Percentiles rank a stretch among this genome's conserved stretches.
Evolutionary conservation across 2,329 filamentous ascomycete genomes (phyloP).

Genomic region (Calonectria naviculata): DNA sequence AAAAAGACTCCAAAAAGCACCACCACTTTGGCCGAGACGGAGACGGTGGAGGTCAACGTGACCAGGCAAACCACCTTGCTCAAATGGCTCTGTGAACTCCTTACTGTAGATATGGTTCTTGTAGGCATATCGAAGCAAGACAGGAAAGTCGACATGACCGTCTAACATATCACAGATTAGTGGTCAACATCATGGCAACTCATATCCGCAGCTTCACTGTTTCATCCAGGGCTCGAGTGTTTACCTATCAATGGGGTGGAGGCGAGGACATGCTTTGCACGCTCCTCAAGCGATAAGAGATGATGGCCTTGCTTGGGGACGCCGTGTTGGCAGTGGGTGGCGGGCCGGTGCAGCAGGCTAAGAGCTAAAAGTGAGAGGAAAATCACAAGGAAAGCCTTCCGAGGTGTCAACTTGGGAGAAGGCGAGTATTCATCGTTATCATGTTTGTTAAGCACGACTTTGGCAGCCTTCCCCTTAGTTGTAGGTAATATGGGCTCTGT

Average conservation of each 20-base stretch:
- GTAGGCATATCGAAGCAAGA: conserved; percentile 73
- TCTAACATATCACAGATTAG: conserved; percentile 61
- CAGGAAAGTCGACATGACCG: conserved; percentile 89
- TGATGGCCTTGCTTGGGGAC: conserved; percentile 40
- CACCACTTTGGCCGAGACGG: conserved; percentile 77
- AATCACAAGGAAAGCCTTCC: conserved; percentile 34
- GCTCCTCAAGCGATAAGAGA: conserved; percentile 52
- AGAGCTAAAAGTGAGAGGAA: conserved; percentile 41
- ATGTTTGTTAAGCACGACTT: conserved; percentile 5
- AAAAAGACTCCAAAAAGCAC: conserved; percentile 94
- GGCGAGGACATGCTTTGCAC: conserved; percentile 58
- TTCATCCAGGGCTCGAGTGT: too few relatives aligned
- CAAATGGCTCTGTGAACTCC: conserved; percentile 81
- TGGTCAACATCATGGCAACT: too few relatives aligned
- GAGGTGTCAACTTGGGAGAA: conserved; percentile 38
- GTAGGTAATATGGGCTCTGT: conserved; percentile 35
- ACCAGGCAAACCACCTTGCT: conserved; percentile 72
- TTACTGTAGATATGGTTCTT: conserved; percentile 82
- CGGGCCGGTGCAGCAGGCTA: conserved; percentile 40
- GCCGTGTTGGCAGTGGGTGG: conserved; percentile 36
- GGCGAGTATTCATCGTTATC: conserved; percentile 31
- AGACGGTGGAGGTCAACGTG: conserved; percentile 87
- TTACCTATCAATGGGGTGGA: conserved; percentile 63
- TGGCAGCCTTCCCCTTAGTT: conserved; percentile 13
- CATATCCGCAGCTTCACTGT: neutral